These are phyloP conservation scores for Bryum argenteum DNA, from an alignment of 225 moss, liverwort and hornwort genomes.

Conservation along the genomic window DNA sequence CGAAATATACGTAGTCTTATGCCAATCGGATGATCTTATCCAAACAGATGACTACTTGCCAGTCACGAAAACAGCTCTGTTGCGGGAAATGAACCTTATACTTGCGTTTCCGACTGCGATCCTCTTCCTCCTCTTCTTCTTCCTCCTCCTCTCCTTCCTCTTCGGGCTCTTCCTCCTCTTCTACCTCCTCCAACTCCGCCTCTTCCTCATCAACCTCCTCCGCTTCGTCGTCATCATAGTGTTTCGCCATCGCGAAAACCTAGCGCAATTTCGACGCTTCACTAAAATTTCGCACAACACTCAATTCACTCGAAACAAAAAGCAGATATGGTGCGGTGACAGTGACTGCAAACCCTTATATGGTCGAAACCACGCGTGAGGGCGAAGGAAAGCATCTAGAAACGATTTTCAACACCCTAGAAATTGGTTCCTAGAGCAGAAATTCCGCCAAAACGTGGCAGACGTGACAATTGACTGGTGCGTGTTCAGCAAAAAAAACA, in stretches of 20 bases:
- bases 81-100: constrained; percentile 37
- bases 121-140: constrained; percentile 44
- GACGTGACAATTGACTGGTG: too few species aligned
- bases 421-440: neutral
- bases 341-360: neutral
- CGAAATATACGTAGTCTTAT: neutral
- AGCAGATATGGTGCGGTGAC: neutral
- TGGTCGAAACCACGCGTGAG: constrained; percentile 3
- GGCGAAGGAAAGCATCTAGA: neutral
- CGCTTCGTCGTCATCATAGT: constrained; percentile 56
- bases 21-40: neutral
- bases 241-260: constrained; percentile 44
- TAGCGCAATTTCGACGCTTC: neutral
- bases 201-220: constrained; percentile 60
- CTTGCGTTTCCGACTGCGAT: constrained; percentile 74
- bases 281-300: neutral
- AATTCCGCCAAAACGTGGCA: too few species aligned
- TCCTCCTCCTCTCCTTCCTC: constrained; percentile 37
- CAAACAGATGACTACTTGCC: neutral
- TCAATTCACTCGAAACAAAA: neutral
- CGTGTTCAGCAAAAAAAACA: neutral
- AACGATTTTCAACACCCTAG: constrained; percentile 23
- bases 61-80: neutral
- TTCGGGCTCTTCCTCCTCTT: constrained; percentile 45
- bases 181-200: constrained; percentile 51